Percentiles rank a stretch among this genome's conserved stretches.
Conservation (phyloP, 2,329 filamentous ascomycete species). For the Colletotrichum lini region DNA sequence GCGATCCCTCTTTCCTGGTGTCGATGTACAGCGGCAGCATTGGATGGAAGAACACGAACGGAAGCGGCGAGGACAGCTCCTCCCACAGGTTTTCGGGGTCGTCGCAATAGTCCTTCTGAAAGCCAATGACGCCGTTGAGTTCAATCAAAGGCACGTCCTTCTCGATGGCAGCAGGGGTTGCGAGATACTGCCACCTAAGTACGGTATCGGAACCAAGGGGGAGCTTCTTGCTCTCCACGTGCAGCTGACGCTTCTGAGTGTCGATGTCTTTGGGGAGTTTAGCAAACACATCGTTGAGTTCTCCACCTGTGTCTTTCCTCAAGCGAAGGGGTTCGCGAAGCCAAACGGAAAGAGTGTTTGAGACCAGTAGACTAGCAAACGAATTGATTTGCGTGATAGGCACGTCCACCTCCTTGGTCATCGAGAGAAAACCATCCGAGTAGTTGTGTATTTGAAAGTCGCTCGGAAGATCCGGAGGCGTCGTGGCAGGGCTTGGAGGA, state of each 20-base stretch:
- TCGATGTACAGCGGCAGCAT: conserved; percentile 93
- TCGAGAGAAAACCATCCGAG: conserved; percentile 80
- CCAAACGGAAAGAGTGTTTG: conserved; percentile 84
- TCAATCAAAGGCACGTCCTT: conserved; percentile 75
- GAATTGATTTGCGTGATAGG: conserved; percentile 79
- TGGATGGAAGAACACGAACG: conserved; percentile 90
- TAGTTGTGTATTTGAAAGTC: conserved; percentile 78
- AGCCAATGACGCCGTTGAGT: conserved; percentile 83
- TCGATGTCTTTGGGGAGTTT: conserved; percentile 61
- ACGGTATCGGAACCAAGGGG: conserved; percentile 63
- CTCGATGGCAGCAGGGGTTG: conserved; percentile 64
- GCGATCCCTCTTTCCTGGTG: conserved; percentile 87
- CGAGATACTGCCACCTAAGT: conserved; percentile 80
- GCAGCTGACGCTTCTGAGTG: conserved; percentile 58
- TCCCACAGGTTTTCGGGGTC: conserved; percentile 77
- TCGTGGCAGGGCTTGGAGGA: conserved; percentile 82
- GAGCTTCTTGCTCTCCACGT: conserved; percentile 68
- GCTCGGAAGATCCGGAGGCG: conserved; percentile 75
- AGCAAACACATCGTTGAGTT: conserved; percentile 78
- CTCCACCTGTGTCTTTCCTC: conserved; percentile 76
- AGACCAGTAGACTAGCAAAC: conserved; percentile 81
- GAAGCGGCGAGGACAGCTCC: conserved; percentile 74
- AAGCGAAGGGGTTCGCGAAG: conserved; percentile 80
- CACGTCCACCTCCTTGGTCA: conserved; percentile 76
- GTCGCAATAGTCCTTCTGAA: conserved; percentile 80